Evolutionary conservation across 1,284 basidiomycete species (phyloP).

Genomic region (Phlebopus sp.): DNA sequence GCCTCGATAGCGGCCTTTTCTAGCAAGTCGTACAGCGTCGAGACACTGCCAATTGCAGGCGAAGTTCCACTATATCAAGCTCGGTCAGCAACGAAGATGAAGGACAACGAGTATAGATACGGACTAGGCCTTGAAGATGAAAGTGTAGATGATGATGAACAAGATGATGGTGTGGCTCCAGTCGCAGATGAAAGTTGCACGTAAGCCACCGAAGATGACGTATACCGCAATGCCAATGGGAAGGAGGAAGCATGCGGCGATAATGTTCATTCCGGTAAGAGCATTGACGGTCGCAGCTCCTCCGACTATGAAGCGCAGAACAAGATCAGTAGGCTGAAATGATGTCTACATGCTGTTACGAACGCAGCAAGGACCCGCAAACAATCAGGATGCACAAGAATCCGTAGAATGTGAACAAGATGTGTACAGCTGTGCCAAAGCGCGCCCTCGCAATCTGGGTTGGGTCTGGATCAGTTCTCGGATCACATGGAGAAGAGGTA

Average conservation of each 20-base stretch:
- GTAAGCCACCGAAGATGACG: conserved; percentile 49
- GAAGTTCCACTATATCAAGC: conserved; percentile 38
- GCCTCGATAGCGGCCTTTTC: conserved; percentile 38
- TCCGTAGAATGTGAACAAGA: conserved; percentile 65
- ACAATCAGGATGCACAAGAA: conserved; percentile 63
- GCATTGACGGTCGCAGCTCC: conserved; percentile 63
- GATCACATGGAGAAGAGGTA: conserved; percentile 26
- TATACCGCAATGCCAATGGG: conserved; percentile 45
- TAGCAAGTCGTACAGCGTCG: conserved; percentile 45
- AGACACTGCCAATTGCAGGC: conserved; percentile 40
- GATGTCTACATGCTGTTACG: conserved; percentile 17
- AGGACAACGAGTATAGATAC: conserved; percentile 18
- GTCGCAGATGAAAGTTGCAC: conserved; percentile 55
- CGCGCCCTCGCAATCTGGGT: conserved; percentile 58
- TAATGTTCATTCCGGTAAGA: conserved; percentile 64
- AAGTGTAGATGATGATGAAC: conserved; percentile 50
- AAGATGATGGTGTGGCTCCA: conserved; percentile 51
- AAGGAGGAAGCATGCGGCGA: conserved; percentile 61
- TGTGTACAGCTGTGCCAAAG: conserved; percentile 61
- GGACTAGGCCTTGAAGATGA: conserved; percentile 45
- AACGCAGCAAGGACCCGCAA: conserved; percentile 50
- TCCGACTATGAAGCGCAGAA: conserved; percentile 37
- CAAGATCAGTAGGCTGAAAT: neutral
- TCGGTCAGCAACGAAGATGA: conserved; percentile 9
- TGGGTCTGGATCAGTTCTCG: conserved; percentile 3